Percentiles rank a stretch among this genome's conserved stretches.
These are phyloP conservation scores for Botrytis galanthina DNA, from an alignment of 2,329 filamentous ascomycete genomes.

Conservation along the genomic window DNA sequence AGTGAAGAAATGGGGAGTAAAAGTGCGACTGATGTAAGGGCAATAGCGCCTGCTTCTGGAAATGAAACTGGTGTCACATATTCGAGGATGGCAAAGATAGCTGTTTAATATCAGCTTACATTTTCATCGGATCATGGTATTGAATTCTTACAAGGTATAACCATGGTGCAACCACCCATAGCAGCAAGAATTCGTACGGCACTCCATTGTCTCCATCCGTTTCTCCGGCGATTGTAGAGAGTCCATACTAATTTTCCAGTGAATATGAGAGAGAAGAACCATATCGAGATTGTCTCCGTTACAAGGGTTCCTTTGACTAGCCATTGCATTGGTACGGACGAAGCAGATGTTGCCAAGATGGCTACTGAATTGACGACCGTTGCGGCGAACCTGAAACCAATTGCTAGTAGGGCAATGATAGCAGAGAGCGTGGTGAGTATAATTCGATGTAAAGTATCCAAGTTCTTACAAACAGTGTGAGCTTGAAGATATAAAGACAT, in stretches of 20 bases:
- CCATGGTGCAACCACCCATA: constrained; percentile 65
- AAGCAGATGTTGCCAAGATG: constrained; percentile 27
- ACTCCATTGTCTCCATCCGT: constrained; percentile 60
- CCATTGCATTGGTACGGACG: constrained; percentile 39
- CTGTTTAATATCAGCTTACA: constrained; percentile 41
- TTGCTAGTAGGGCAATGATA: constrained; percentile 49
- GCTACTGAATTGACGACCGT: constrained; percentile 46
- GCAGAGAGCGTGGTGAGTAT: constrained; percentile 48
- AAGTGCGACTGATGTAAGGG: constrained; percentile 58
- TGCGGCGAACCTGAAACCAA: constrained; percentile 53
- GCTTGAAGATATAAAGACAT: constrained; percentile 61
- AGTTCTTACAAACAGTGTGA: constrained; percentile 53
- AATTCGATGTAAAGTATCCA: constrained; percentile 45
- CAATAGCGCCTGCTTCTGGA: constrained; percentile 53
- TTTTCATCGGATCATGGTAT: not conserved
- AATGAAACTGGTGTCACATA: constrained; percentile 45
- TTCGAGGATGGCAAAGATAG: constrained; percentile 58
- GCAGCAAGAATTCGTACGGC: constrained; percentile 66
- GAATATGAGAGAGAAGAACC: constrained; percentile 62
- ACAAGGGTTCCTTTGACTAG: constrained; percentile 49
- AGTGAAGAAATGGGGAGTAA: constrained; percentile 65
- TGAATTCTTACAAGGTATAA: constrained; percentile 56
- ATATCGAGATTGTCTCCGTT: constrained; percentile 54
- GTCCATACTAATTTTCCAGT: constrained; percentile 58
- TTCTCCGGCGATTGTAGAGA: constrained; percentile 51